Base-by-base conservation (phyloP, 768 basidiomycete species). In the Leccinum pellstonianum region DNA sequence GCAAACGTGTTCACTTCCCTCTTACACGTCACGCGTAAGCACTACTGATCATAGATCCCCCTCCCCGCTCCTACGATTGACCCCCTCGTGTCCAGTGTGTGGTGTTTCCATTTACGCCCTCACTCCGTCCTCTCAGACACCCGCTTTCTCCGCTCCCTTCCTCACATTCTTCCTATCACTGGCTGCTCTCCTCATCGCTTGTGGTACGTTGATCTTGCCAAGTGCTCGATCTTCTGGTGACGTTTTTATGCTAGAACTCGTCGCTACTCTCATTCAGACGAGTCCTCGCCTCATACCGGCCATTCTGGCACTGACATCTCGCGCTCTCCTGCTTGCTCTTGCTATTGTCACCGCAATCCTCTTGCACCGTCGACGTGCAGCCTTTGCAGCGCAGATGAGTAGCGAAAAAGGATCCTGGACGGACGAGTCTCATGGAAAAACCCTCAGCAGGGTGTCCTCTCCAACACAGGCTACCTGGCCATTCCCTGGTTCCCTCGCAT, bases 401-500 rank as follows among this genome's bases (percentile, higher is more conserved):
- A 37, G 41, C 11, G 72, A 70, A 59, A 73, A 70, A 41, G 58
- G 53, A 23, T 4, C 0, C 11, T 19, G 51, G 47, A 38, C 37
- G 23, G 43, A 55, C 19, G 55, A 54, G 6, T 48, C 57, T 14
- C 47, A 58, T 37, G 48, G 27, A 57, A 60, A 55, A 49, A 52
- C 48, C 27, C 54, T 57, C 3, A 56, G 59, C 7, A 63, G 73
- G 5, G 64, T 70, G 35, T 71, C 71, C 23, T 73, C 73, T 37
- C 70, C 72, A 27, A 73, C 72, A 17, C 62, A 57, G 19, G 71
- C 57, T 21, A 73, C 72, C 1, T 75, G 72, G 72, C 72, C 72
- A 21, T 73, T 73, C 54, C 72, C 72, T 9, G 72, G 65, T 53
- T 68, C 70, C 17, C 70, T 73, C 8, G 64, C 65, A 19, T 51